Percentiles rank a stretch among this genome's conserved stretches.
These are phyloP conservation scores for Stenogyne calaminthoides DNA, from an alignment of 305 asterid species.

Conservation along the genomic window DNA sequence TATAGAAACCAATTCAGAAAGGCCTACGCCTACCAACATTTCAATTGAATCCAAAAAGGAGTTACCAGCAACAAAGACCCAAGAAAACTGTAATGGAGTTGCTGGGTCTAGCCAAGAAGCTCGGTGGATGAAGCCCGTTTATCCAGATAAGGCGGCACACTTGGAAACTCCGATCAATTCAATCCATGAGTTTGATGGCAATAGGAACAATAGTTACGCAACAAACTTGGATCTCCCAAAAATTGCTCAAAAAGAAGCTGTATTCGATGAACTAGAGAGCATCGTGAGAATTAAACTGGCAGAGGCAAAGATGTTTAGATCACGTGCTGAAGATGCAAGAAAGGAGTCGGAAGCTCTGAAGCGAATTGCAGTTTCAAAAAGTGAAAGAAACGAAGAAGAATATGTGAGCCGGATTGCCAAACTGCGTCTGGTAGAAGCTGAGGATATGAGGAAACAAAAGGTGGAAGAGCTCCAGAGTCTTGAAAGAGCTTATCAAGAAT, in stretches of 20 bases:
- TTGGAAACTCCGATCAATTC: conserved; percentile 47
- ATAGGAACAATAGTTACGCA: conserved; percentile 40
- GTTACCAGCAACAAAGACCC: conserved; percentile 40
- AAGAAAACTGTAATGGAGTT: conserved; percentile 52
- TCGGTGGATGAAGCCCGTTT: conserved; percentile 58
- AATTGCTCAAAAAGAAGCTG: conserved; percentile 49
- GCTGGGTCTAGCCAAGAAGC: conserved; percentile 61
- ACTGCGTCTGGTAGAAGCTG: conserved; percentile 77
- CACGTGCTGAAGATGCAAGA: conserved; percentile 91
- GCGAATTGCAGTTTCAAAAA: conserved; percentile 60
- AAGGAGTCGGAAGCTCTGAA: conserved; percentile 85
- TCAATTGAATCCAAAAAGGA: conserved; percentile 53
- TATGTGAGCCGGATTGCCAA: conserved; percentile 50
- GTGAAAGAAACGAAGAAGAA: conserved; percentile 58
- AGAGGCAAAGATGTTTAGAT: conserved; percentile 88
- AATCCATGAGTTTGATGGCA: conserved; percentile 46
- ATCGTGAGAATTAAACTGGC: conserved; percentile 88
- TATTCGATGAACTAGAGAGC: conserved; percentile 86
- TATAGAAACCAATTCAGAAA: conserved; percentile 60
- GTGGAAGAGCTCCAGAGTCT: conserved; percentile 72
- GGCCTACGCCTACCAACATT: conserved; percentile 41
- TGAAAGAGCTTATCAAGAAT: conserved; percentile 74
- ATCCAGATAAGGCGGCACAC: conserved; percentile 52
- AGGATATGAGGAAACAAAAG: conserved; percentile 83
- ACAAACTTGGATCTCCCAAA: conserved; percentile 45